These are phyloP conservation scores for Serpula lacrymans DNA, from an alignment of 768 basidiomycete species.

Conservation along the genomic window DNA sequence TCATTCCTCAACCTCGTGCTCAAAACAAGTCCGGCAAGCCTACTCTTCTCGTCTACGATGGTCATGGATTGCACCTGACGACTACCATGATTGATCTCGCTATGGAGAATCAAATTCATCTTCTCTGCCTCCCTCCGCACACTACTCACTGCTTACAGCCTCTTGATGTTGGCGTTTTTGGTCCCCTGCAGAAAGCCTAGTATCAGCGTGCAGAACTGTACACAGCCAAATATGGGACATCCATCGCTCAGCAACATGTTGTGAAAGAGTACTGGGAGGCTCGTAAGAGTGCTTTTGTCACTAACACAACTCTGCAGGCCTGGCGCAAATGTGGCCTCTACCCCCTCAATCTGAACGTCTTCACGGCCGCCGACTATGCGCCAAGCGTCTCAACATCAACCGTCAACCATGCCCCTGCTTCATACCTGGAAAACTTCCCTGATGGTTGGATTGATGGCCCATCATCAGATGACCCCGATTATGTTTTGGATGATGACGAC, in stretches of 20 bases:
- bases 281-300: conserved; percentile 9
- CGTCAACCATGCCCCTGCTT: conserved; percentile 9
- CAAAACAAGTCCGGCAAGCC: conserved; percentile 19
- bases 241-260: no score
- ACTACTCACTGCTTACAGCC: conserved; percentile 36
- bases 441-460: no score
- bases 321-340: conserved; percentile 23
- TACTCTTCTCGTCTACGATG: conserved; percentile 38
- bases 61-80: conserved; percentile 38
- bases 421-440: no score
- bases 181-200: conserved; percentile 29
- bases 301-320: conserved; percentile 13
- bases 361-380: conserved; percentile 21
- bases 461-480: no score
- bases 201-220: conserved; percentile 5
- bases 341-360: conserved; percentile 24
- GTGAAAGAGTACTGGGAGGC: conserved; percentile 14
- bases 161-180: conserved; percentile 35
- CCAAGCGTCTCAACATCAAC: conserved; percentile 19
- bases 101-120: conserved; percentile 22
- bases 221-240: no score
- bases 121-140: conserved; percentile 35
- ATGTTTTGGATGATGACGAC: no score
- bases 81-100: conserved; percentile 23
- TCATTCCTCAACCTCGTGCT: conserved; percentile 31